Evolutionary conservation across 192 early-diverging fungal genomes (phyloP).

Genomic region (Chytriomyces confervae): DNA sequence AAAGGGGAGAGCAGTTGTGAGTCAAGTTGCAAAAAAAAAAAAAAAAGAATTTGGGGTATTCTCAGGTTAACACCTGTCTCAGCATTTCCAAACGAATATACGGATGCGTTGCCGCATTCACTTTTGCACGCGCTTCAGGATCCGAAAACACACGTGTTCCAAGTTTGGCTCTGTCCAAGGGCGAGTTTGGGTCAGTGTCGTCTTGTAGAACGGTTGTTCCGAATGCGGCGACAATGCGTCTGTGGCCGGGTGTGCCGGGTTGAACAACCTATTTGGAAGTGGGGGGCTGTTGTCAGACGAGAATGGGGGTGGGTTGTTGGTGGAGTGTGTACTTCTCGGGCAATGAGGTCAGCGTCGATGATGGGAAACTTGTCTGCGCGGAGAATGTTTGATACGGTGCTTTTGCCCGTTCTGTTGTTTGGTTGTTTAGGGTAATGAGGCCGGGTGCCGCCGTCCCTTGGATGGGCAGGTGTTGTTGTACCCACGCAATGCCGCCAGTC

Average conservation of each 20-base stretch:
- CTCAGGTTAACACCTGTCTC: too few relatives aligned
- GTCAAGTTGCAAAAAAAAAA: too few relatives aligned
- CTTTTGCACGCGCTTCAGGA: slow-evolving; percentile 65
- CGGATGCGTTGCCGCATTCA: slow-evolving; percentile 90
- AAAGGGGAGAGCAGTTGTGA: too few relatives aligned
- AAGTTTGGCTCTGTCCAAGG: slow-evolving; percentile 72
- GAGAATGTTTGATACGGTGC: slow-evolving; percentile 69
- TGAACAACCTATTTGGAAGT: slow-evolving; percentile 51
- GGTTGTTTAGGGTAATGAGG: background rate
- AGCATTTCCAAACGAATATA: slow-evolving; percentile 83
- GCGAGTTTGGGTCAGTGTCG: slow-evolving; percentile 51
- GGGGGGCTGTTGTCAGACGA: too few relatives aligned
- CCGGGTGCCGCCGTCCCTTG: background rate
- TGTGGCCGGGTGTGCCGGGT: slow-evolving; percentile 75
- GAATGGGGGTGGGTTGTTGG: too few relatives aligned
- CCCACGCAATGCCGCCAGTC: slow-evolving; percentile 89
- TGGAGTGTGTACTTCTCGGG: slow-evolving; percentile 66
- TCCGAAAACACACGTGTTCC: slow-evolving; percentile 83
- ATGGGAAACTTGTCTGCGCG: slow-evolving; percentile 63
- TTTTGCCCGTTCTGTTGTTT: slow-evolving; percentile 68
- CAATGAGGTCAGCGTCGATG: slow-evolving; percentile 91
- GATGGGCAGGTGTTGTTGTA: slow-evolving; percentile 56
- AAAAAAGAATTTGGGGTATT: too few relatives aligned
- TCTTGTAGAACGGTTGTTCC: slow-evolving; percentile 66
- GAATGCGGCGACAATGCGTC: slow-evolving; percentile 76